Conservation (phyloP, 2,329 filamentous ascomycete genomes). For the Aureobasidium vineae region DNA sequence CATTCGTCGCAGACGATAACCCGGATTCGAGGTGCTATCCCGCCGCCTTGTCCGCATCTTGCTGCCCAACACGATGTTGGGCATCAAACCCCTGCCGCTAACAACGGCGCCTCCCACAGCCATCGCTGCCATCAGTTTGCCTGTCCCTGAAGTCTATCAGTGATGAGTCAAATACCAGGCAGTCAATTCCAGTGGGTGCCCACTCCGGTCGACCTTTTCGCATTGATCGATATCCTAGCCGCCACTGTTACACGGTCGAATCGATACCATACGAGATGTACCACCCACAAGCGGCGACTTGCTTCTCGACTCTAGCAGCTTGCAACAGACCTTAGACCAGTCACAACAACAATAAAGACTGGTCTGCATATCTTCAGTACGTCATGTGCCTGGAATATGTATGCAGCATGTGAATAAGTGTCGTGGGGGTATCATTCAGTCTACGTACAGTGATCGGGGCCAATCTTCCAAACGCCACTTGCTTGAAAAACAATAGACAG, state of each 20-base stretch:
- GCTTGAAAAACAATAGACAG: background rate
- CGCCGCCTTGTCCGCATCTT: background rate
- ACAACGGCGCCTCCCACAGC: background rate
- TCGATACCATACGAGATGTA: conserved; percentile 2
- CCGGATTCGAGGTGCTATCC: background rate
- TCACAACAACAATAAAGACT: background rate
- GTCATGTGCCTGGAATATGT: conserved; percentile 15
- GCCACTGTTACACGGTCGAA: background rate
- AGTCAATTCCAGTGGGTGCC: background rate
- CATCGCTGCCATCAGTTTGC: background rate
- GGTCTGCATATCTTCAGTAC: background rate
- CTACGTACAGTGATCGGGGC: conserved; percentile 11
- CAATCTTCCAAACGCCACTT: conserved; percentile 2
- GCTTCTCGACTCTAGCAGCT: background rate
- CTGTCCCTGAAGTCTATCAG: background rate
- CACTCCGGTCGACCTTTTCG: background rate
- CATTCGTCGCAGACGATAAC: background rate
- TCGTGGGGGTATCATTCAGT: conserved; percentile 14
- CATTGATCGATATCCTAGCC: background rate
- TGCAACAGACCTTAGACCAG: background rate
- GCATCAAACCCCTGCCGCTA: background rate
- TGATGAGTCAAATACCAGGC: background rate
- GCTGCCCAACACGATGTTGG: conserved; percentile 11
- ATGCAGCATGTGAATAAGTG: background rate
- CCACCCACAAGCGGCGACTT: conserved; percentile 11